phyloP scores from a whole-genome alignment of 805 yeast genomes.

The Ogataea paraovalis region DNA sequence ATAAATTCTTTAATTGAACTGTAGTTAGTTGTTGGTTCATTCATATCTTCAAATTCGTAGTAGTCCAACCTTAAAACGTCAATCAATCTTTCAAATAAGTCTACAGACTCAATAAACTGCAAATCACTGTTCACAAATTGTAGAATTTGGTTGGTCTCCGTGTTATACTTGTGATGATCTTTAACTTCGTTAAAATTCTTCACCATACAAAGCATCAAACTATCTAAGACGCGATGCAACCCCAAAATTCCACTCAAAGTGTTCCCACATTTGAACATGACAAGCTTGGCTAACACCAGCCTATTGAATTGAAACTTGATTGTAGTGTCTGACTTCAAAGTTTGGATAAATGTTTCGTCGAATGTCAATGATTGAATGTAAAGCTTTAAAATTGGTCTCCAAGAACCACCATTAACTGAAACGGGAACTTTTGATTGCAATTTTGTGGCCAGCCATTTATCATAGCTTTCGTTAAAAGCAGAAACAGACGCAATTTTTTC shows the following conservation, averaged over 20 bases:
- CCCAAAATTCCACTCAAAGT: conserved; percentile 9
- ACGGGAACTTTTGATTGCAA: conserved; percentile 4
- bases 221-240: conserved; percentile 12
- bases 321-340: conserved; percentile 11
- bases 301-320: conserved; percentile 24
- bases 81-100: conserved; percentile 20
- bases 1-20: conserved; percentile 24
- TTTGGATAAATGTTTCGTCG: conserved; percentile 10
- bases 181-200: conserved; percentile 11
- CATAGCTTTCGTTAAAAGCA: conserved; percentile 10
- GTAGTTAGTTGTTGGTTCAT: conserved; percentile 8
- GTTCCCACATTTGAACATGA: conserved; percentile 16
- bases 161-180: conserved; percentile 5
- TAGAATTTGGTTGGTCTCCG: conserved; percentile 15
- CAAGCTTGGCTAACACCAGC: conserved; percentile 17
- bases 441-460: conserved; percentile 14
- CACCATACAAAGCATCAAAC: conserved; percentile 14
- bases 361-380: conserved; percentile 14
- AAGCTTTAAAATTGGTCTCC: conserved; percentile 12
- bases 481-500: conserved; percentile 11
- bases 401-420: conserved; percentile 2
- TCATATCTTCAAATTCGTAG: neutral
- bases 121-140: conserved; percentile 20
- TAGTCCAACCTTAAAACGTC: conserved; percentile 17
- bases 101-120: conserved; percentile 18